Base-by-base conservation (phyloP, 495 filamentous ascomycete species). In the Podospora pseudoanserina region DNA sequence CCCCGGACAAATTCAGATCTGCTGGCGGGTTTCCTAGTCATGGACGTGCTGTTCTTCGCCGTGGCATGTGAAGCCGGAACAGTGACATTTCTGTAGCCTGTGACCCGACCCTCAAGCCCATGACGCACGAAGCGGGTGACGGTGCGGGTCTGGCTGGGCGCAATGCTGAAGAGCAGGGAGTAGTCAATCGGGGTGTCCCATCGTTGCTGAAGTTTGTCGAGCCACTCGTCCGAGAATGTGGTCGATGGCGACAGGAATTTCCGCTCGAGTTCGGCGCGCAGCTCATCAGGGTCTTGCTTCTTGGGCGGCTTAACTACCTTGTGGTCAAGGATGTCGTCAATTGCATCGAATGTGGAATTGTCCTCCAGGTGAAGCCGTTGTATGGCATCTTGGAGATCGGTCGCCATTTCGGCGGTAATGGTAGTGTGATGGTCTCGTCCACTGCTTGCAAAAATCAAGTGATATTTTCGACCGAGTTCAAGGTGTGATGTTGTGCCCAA, bases 1-100 rank as follows among this genome's bases (percentile, higher is more conserved):
- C 95, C 95, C n/a, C 95, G 86, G 23, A 99, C 94, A 76, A 98
- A 97, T 63, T 98, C 94, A 53, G 92, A 92, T 70, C 91, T 87
- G 67, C 86, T 88, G 54, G 94, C 95, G 28, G 94, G 94, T 72
- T 95, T 95, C 54, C 95, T 86, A 11, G 91, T 79, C 53, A 99
- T 82, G 0, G 93, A 97, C 0, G 96, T 99, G 26, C 94, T 97
- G 73, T 96, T 97, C 80, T 99, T 99, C 4, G 95, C 95, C 19
- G 91, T 98, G 1, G 92, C 92, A 67, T 91, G 94, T 67, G 86
- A 89, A 26, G 94, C 93, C 18, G 94, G 94, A 27, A 98, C 88
- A 0, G 95, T 97, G 62, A 98, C 91, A 79, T 98, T 94, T 74
- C 88, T 91, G 77, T 99, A 98, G 27, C 94, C 95, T 19, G 92